Conservation (phyloP, 139 green algal genomes). For the Micromonas pusilla region DNA sequence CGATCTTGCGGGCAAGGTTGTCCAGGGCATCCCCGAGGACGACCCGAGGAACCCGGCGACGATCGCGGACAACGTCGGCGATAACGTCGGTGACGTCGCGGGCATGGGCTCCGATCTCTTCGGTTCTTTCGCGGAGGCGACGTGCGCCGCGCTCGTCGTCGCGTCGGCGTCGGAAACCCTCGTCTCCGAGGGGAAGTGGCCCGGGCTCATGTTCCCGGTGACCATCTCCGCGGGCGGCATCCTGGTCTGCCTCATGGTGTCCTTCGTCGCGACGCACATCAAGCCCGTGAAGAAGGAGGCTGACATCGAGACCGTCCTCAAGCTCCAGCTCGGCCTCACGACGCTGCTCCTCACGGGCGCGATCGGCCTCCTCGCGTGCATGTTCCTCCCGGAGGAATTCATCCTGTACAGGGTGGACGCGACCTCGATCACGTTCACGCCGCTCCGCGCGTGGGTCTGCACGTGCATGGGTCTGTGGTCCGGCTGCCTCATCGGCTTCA, state of each 20-base stretch:
- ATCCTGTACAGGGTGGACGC: conserved; percentile 13
- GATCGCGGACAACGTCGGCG: conserved; percentile 58
- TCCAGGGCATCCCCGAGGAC: conserved; percentile 58
- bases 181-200: conserved; percentile 43
- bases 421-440: neutral
- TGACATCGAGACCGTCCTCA: conserved; percentile 39
- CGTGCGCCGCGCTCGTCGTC: conserved; percentile 58
- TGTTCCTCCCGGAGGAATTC: conserved; percentile 35
- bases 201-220: conserved; percentile 43
- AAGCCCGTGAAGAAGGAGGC: conserved; percentile 24
- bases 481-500: conserved; percentile 40
- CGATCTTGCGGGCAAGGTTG: conserved; percentile 63
- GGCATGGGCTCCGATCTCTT: conserved; percentile 58
- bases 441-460: conserved; percentile 37
- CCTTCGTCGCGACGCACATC: conserved; percentile 42
- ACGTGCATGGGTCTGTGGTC: conserved; percentile 40
- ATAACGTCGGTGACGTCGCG: conserved; percentile 62
- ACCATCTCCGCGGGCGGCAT: conserved; percentile 46
- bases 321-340: conserved; percentile 40
- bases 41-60: conserved; percentile 57
- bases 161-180: conserved; percentile 48
- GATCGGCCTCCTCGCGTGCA: conserved; percentile 36
- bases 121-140: conserved; percentile 51
- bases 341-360: conserved; percentile 43
- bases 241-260: conserved; percentile 38